phyloP scores from a whole-genome alignment of 2,329 filamentous ascomycete genomes.

The Raffaelea albimanens region DNA sequence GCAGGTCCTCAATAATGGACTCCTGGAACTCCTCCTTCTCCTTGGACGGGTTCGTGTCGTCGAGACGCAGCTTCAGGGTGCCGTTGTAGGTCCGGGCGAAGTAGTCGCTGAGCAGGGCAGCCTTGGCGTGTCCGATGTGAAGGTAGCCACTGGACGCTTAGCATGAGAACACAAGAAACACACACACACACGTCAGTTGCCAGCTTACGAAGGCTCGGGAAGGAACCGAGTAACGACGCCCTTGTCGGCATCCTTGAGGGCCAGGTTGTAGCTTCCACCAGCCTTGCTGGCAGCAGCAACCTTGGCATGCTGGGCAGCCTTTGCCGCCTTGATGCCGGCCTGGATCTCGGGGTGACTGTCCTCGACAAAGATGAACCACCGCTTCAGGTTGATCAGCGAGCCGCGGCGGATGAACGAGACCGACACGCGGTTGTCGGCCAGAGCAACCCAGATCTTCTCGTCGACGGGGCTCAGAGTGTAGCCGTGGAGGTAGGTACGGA shows the following conservation, averaged over 20 bases:
- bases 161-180: constrained; percentile 7
- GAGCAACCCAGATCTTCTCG: constrained; percentile 70
- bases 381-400: constrained; percentile 62
- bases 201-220: constrained; percentile 82
- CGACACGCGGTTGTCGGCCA: constrained; percentile 78
- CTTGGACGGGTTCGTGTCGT: constrained; percentile 95
- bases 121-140: constrained; percentile 90
- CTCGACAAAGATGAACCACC: constrained; percentile 86
- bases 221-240: constrained; percentile 89
- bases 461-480: constrained; percentile 71
- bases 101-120: constrained; percentile 69
- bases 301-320: constrained; percentile 60
- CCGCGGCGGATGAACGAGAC: constrained; percentile 73
- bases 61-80: constrained; percentile 82
- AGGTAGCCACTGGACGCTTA: constrained; percentile 54
- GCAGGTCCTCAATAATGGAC: constrained; percentile 83
- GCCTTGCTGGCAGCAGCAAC: constrained; percentile 61
- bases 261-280: constrained; percentile 82
- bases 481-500: constrained; percentile 78
- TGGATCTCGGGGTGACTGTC: constrained; percentile 69
- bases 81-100: constrained; percentile 93
- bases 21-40: constrained; percentile 97
- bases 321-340: constrained; percentile 58
- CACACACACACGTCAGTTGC: too few species aligned
- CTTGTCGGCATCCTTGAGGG: constrained; percentile 72